These are phyloP conservation scores for Striga asiatica DNA, from an alignment of 257 asterid species.

Conservation along the genomic window DNA sequence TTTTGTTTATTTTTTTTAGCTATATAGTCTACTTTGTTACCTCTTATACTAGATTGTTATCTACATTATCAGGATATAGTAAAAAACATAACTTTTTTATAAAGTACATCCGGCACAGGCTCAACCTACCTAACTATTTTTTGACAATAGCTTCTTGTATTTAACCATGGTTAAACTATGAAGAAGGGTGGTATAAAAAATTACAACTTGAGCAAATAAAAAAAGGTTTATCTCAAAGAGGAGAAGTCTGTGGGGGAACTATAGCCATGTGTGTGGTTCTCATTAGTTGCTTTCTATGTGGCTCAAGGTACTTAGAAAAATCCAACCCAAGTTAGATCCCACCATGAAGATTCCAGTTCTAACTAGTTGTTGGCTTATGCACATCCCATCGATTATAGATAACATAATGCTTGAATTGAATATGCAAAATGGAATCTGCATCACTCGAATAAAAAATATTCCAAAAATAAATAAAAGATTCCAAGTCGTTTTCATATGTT, in stretches of 20 bases:
- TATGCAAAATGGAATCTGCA: constrained; percentile 9
- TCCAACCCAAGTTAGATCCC: constrained; percentile 22
- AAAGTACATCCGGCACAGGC: too few relatives aligned
- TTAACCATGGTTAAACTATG: too few relatives aligned
- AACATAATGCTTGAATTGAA: constrained; percentile 14
- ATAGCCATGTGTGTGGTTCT: neutral
- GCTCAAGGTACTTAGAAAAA: constrained; percentile 1
- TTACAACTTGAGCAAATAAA: neutral
- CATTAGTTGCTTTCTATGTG: constrained; percentile 11
- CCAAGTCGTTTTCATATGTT: neutral
- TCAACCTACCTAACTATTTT: too few relatives aligned
- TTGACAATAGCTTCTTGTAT: too few relatives aligned
- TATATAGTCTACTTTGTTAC: too few relatives aligned
- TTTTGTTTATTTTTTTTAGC: too few relatives aligned
- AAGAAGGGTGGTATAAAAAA: too few relatives aligned
- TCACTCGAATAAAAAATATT: neutral
- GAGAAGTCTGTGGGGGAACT: neutral
- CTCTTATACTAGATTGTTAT: too few relatives aligned
- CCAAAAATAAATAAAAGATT: too few relatives aligned
- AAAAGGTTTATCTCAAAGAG: too few relatives aligned
- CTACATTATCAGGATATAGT: too few relatives aligned
- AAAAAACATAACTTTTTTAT: too few relatives aligned
- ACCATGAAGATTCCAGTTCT: constrained; percentile 31
- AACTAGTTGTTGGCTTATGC: constrained; percentile 16
- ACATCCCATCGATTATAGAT: constrained; percentile 9